Percentiles rank a stretch among this genome's conserved stretches.
Evolutionary conservation across 2,329 filamentous ascomycete genomes (phyloP).

Genomic region (Monilinia aucupariae): DNA sequence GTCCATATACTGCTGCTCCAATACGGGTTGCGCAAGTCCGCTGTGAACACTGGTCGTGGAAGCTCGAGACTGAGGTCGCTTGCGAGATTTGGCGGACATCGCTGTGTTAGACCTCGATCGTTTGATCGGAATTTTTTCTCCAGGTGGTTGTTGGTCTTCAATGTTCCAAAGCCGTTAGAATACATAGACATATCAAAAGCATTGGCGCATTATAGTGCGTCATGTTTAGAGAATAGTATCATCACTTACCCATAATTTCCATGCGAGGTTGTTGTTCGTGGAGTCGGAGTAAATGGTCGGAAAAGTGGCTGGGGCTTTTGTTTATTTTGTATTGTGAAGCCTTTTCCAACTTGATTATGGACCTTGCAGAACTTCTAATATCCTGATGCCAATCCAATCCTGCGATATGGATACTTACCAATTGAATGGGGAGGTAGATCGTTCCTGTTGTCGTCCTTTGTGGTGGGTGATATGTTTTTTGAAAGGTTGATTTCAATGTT

Average conservation of each 20-base stretch:
- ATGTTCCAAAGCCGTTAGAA: conserved; percentile 23
- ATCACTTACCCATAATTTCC: conserved; percentile 31
- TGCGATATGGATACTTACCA: conserved; percentile 7
- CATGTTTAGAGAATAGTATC: conserved; percentile 3
- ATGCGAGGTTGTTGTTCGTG: conserved; percentile 15
- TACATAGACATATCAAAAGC: not conserved
- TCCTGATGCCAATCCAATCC: not conserved
- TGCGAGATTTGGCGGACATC: conserved; percentile 39
- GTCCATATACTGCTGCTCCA: conserved; percentile 32
- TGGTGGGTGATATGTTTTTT: conserved; percentile 14
- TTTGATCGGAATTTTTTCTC: conserved; percentile 37
- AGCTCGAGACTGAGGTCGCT: conserved; percentile 43
- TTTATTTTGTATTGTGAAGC: conserved; percentile 21
- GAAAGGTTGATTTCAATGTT: conserved; percentile 18
- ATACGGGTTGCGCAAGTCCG: conserved; percentile 29
- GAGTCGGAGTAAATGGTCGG: conserved; percentile 10
- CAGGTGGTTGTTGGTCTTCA: conserved; percentile 30
- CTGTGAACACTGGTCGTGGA: conserved; percentile 45
- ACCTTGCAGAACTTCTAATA: not conserved
- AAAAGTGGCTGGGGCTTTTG: conserved; percentile 27
- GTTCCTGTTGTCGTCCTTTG: conserved; percentile 11
- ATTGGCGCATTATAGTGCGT: conserved; percentile 12
- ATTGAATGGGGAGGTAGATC: not conserved
- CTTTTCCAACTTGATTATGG: conserved; percentile 1
- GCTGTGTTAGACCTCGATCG: conserved; percentile 44